Evolutionary conservation across 148 eudicot species (phyloP).

Genomic region (Cornus suecica): DNA sequence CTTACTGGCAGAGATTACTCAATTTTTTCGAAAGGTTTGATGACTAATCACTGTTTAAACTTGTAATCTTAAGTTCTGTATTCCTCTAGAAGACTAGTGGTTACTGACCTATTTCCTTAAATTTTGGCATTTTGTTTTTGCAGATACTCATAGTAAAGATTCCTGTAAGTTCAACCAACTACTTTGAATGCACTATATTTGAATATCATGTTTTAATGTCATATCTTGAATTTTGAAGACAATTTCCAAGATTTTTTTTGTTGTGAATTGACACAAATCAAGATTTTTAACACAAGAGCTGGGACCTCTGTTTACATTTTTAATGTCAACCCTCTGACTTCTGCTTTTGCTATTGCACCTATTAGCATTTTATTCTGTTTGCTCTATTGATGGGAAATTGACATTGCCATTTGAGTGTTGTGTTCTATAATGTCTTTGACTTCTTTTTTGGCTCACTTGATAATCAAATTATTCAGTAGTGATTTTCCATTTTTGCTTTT

Average conservation of each 20-base stretch:
- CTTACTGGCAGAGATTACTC: conserved; percentile 37
- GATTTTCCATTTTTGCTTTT: background rate
- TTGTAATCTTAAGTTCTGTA: background rate
- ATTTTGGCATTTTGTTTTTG: conserved; percentile 19
- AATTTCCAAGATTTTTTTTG: background rate
- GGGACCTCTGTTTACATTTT: background rate
- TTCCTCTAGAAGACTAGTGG: background rate
- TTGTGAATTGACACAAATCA: background rate
- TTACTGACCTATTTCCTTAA: background rate
- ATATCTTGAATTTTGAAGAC: too few species aligned
- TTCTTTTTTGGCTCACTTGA: background rate
- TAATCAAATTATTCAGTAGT: background rate
- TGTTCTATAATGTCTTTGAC: background rate
- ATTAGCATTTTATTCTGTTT: background rate
- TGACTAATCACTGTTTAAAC: background rate
- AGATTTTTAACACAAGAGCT: background rate
- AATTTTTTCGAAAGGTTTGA: conserved; percentile 56
- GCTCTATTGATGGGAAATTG: background rate
- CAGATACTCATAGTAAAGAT: conserved; percentile 69
- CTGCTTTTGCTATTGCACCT: background rate
- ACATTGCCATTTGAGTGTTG: background rate
- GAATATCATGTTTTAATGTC: too few species aligned
- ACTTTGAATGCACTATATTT: background rate
- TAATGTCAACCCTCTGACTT: background rate
- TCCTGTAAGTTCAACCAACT: conserved; percentile 49